A percentile compares a stretch with the other conserved stretches of the same genome.
These are phyloP conservation scores for Aschersonia sp. DNA, from an alignment of 2,329 filamentous ascomycete species.

Conservation along the genomic window DNA sequence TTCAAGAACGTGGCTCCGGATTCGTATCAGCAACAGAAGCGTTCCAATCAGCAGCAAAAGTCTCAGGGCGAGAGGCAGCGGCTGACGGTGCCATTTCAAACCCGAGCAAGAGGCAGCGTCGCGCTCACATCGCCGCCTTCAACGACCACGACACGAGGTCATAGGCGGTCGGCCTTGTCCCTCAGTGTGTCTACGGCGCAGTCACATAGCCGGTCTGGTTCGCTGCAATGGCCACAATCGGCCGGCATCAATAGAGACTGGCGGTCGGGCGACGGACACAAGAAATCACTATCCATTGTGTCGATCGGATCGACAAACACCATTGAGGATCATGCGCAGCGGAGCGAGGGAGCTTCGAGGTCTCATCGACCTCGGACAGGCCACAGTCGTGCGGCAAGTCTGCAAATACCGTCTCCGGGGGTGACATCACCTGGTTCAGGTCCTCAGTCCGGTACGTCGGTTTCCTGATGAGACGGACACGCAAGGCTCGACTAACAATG, in stretches of 20 bases:
- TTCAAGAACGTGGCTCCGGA: conserved; percentile 70
- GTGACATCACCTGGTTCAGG: conserved; percentile 28
- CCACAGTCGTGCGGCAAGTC: conserved; percentile 66
- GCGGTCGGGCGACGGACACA: conserved; percentile 43
- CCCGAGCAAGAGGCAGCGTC: conserved; percentile 25
- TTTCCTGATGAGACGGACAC: background rate
- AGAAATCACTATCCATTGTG: conserved; percentile 69
- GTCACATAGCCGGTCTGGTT: conserved; percentile 29
- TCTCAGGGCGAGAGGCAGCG: conserved; percentile 18
- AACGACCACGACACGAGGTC: conserved; percentile 32
- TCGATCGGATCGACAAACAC: conserved; percentile 50
- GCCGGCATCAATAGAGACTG: conserved; percentile 14
- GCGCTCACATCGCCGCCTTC: conserved; percentile 30
- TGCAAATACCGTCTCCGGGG: conserved; percentile 46
- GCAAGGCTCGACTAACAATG: conserved; percentile 1
- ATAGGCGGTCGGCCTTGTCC: conserved; percentile 51
- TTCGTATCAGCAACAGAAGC: conserved; percentile 12
- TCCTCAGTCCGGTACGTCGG: conserved; percentile 21
- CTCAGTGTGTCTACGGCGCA: conserved; percentile 36
- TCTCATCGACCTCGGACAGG: conserved; percentile 41
- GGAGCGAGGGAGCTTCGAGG: conserved; percentile 24
- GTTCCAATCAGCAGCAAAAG: conserved; percentile 10
- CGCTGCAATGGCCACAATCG: conserved; percentile 31
- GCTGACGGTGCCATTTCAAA: conserved; percentile 27
- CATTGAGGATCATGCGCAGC: conserved; percentile 30